phyloP scores from a whole-genome alignment of 1,284 basidiomycete species.

The Mycosarcoma mackinlayi region DNA sequence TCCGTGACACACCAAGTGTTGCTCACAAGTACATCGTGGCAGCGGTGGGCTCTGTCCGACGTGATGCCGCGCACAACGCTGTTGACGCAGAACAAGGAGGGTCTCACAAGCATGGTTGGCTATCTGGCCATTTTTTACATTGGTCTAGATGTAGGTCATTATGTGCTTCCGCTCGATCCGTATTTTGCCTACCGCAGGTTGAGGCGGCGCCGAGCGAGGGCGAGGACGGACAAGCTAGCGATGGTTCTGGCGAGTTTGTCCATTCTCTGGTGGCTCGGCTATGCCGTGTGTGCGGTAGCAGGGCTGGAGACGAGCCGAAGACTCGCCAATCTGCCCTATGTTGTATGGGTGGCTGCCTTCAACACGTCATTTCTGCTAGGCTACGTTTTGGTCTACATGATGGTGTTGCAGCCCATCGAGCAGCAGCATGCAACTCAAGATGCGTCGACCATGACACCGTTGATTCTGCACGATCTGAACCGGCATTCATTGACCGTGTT shows the following conservation, averaged over 20 bases:
- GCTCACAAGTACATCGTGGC: conserved; percentile 34
- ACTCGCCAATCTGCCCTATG: conserved; percentile 80
- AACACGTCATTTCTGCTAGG: conserved; percentile 86
- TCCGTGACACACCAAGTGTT: conserved; percentile 26
- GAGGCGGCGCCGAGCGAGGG: neutral
- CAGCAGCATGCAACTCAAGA: conserved; percentile 13
- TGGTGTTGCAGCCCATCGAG: conserved; percentile 74
- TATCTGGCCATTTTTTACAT: conserved; percentile 90
- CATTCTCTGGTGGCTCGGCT: conserved; percentile 79
- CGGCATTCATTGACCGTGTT: conserved; percentile 83
- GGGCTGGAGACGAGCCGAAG: conserved; percentile 43
- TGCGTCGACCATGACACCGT: conserved; percentile 70
- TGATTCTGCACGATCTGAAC: conserved; percentile 83
- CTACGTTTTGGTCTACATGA: conserved; percentile 81
- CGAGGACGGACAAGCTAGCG: conserved; percentile 44
- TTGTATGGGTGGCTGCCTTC: conserved; percentile 88
- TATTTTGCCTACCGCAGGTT: conserved; percentile 56
- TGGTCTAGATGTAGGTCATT: conserved; percentile 82
- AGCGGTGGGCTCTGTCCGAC: conserved; percentile 48
- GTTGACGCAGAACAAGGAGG: conserved; percentile 90
- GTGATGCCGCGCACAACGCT: conserved; percentile 72
- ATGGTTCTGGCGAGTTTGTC: conserved; percentile 75
- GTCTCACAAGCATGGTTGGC: conserved; percentile 83
- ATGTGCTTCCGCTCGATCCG: conserved; percentile 82
- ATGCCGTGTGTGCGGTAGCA: conserved; percentile 68